Base-by-base conservation (phyloP, 2,329 filamentous ascomycete species). In the Hymenotorrendiella dingleyae region DNA sequence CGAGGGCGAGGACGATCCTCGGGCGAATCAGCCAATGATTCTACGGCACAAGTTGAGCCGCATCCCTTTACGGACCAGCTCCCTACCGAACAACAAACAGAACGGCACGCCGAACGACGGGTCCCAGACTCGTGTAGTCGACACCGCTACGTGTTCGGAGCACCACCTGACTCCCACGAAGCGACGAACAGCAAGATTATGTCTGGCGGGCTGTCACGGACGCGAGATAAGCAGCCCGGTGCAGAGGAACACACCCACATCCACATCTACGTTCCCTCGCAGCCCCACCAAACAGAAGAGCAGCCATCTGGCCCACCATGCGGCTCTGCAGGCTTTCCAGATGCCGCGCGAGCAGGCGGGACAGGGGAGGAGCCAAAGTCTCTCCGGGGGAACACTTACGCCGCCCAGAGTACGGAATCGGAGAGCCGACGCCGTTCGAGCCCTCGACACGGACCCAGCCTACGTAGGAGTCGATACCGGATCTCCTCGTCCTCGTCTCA, bases 251-350 rank as follows among this genome's bases (percentile, higher is more conserved):
- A 54, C 43, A 58, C 58, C 40, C 58, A 63, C 46, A 53, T 61
- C 35, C 59, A 62, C 48, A 50, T 63, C 56, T 57, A 63, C 45
- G 45, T 58, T 23, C 58, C 56, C 23, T 27, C 36, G 35, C 42
- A 44, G 16, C 34, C 38, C 28, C 10, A 28, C 30, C 36, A 43
- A 47, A 27, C 36, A 40, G 36, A 33, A n/a, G n/a, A n/a, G n/a
- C n/a, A n/a, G n/a, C n/a, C n/a, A 45, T 10, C 24, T 27, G 28
- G 40, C 9, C 36, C 41, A 24, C 48, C 45, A 14, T 39, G 37
- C 94, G 94, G 82, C 84, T 87, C 73, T 88, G 89, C 70, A 65
- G 78, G 86, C 65, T 74, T 78, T 63, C 78, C 84, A 53, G 59
- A 35, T 7, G 8, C 33, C 17, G 14, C 9, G 19, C 11, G 20